These are phyloP conservation scores for Ceratonia siliqua DNA, from an alignment of 306 rosid species.

Conservation along the genomic window DNA sequence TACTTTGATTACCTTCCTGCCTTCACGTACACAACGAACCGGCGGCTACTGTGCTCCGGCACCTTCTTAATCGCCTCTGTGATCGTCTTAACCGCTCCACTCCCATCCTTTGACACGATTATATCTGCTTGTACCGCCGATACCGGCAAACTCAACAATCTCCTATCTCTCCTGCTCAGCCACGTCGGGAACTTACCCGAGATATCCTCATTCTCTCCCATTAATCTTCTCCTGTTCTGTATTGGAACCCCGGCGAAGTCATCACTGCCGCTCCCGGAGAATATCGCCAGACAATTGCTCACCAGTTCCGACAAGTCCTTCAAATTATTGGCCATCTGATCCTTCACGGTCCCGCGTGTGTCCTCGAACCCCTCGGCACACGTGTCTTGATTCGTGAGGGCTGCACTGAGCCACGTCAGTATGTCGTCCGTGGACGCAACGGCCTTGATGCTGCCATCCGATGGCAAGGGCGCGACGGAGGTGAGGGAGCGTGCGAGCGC, in stretches of 20 bases:
- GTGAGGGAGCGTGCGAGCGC: slow-evolving; percentile 58
- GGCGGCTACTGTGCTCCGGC: slow-evolving; percentile 57
- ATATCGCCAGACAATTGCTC: slow-evolving; percentile 83
- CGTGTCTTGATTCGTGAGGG: slow-evolving; percentile 88
- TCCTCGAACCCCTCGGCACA: slow-evolving; percentile 67
- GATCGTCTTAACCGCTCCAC: slow-evolving; percentile 65
- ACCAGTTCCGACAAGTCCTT: slow-evolving; percentile 68
- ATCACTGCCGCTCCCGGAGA: slow-evolving; percentile 39
- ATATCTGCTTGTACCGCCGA: slow-evolving; percentile 69
- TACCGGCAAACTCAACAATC: slow-evolving; percentile 53
- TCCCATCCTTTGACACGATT: slow-evolving; percentile 67
- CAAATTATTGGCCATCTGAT: slow-evolving; percentile 47
- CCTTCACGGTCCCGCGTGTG: slow-evolving; percentile 47
- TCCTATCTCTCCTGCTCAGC: slow-evolving; percentile 66
- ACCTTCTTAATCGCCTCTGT: slow-evolving; percentile 76
- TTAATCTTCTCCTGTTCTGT: slow-evolving; percentile 55
- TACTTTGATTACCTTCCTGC: slow-evolving; percentile 83
- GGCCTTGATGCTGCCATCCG: not conserved
- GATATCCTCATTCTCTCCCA: slow-evolving; percentile 50
- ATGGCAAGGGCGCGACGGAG: slow-evolving; percentile 26
- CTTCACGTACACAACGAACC: slow-evolving; percentile 73
- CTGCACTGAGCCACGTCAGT: slow-evolving; percentile 86
- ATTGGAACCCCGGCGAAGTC: slow-evolving; percentile 87
- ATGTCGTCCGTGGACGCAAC: slow-evolving; percentile 49
- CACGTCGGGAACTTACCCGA: slow-evolving; percentile 63